Evolutionary conservation across 441 rosid genomes (phyloP).

Genomic region (Bruguiera hainesii): DNA sequence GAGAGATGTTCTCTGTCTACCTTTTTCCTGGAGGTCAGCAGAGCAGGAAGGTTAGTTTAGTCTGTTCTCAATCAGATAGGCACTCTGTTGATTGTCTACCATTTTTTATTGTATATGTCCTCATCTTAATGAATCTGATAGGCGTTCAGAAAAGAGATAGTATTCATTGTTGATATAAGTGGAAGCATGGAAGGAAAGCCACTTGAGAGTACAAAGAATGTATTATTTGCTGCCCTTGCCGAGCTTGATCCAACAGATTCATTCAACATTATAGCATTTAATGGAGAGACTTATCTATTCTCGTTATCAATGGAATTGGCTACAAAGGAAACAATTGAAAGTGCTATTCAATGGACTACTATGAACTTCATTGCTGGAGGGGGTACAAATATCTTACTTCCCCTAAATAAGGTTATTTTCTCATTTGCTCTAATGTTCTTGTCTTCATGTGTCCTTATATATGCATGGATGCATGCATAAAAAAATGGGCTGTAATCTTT

Average conservation of each 20-base stretch:
- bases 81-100: constrained; percentile 5
- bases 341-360: constrained; percentile 70
- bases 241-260: constrained; percentile 68
- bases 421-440: constrained; percentile 13
- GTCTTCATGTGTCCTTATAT: neutral
- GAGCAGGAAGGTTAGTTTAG: constrained; percentile 48
- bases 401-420: constrained; percentile 64
- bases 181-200: constrained; percentile 87
- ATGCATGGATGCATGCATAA: neutral
- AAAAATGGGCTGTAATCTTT: neutral
- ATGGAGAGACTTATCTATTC: constrained; percentile 62
- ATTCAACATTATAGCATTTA: constrained; percentile 83
- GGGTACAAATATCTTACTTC: constrained; percentile 69
- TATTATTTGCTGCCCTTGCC: constrained; percentile 51
- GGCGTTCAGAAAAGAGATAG: constrained; percentile 75
- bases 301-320: constrained; percentile 73
- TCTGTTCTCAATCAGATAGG: constrained; percentile 7
- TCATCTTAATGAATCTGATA: constrained; percentile 38
- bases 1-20: constrained; percentile 70
- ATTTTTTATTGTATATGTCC: constrained; percentile 15
- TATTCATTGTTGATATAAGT: constrained; percentile 91
- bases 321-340: constrained; percentile 56
- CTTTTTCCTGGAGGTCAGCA: constrained; percentile 68
- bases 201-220: constrained; percentile 64
- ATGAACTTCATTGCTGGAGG: constrained; percentile 63